phyloP scores from a whole-genome alignment of 2,329 filamentous ascomycete species.

The Furcasterigmium furcatum region DNA sequence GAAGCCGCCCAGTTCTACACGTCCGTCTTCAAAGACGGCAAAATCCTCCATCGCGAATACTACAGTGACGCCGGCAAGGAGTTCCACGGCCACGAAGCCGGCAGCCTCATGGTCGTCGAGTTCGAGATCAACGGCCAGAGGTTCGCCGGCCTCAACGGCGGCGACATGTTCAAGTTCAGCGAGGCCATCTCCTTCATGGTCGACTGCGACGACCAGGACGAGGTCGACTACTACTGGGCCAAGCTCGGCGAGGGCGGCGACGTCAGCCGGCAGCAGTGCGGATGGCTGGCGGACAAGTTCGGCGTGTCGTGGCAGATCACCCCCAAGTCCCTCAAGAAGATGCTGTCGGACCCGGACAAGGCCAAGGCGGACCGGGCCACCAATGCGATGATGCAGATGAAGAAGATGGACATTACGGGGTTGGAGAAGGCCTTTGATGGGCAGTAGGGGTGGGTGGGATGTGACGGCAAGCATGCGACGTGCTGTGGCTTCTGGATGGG shows the following conservation, averaged over 20 bases:
- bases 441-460: background rate
- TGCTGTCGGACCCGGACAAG: slow-evolving; percentile 27
- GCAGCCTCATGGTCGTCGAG: slow-evolving; percentile 27
- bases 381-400: slow-evolving; percentile 36
- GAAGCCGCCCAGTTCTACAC: slow-evolving; percentile 38
- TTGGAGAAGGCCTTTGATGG: slow-evolving; percentile 30
- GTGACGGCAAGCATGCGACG: too few relatives aligned
- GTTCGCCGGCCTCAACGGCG: slow-evolving; percentile 41
- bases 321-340: slow-evolving; percentile 29
- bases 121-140: slow-evolving; percentile 34
- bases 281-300: slow-evolving; percentile 42
- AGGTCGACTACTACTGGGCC: slow-evolving; percentile 44
- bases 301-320: slow-evolving; percentile 45
- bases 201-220: slow-evolving; percentile 39
- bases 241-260: slow-evolving; percentile 37
- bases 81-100: slow-evolving; percentile 24
- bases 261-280: slow-evolving; percentile 31
- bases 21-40: slow-evolving; percentile 34
- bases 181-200: slow-evolving; percentile 40
- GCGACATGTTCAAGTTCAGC: slow-evolving; percentile 33
- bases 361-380: slow-evolving; percentile 25
- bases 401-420: slow-evolving; percentile 36
- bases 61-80: slow-evolving; percentile 25
- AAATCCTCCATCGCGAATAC: slow-evolving; percentile 25
- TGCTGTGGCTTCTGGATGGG: too few relatives aligned